A percentile compares a stretch with the other conserved stretches of the same genome.
These are phyloP conservation scores for Fusarium acutatum DNA, from an alignment of 2,329 filamentous ascomycete species.

Conservation along the genomic window DNA sequence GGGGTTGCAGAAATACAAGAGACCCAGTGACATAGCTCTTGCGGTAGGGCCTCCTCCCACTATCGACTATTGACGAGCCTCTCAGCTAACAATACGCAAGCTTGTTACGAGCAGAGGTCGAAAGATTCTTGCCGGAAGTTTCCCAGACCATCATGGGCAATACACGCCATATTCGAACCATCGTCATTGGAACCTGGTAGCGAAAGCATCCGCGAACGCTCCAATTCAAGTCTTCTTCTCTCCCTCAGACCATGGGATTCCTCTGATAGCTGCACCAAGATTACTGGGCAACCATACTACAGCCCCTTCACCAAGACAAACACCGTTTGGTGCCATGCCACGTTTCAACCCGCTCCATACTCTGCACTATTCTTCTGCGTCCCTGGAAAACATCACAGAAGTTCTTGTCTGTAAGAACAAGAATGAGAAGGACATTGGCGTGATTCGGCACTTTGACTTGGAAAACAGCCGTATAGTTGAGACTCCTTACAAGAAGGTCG, in stretches of 20 bases:
- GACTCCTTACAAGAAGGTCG: background rate
- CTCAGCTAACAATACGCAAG: background rate
- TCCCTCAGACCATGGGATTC: background rate
- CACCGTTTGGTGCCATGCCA: background rate
- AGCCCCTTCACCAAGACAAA: background rate
- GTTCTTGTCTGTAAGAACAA: background rate
- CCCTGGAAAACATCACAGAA: background rate
- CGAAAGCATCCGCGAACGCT: accelerated
- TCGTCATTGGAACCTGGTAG: background rate
- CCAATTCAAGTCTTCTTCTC: background rate
- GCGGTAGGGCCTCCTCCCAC: too few species aligned
- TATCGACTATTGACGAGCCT: too few species aligned
- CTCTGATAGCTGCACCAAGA: background rate
- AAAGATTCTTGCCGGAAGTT: background rate
- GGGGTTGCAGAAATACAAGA: conserved; percentile 1
- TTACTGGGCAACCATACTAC: accelerated
- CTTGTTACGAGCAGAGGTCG: background rate
- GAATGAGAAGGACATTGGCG: background rate
- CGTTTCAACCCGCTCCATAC: background rate
- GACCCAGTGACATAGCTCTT: conserved; percentile 6
- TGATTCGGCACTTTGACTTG: background rate
- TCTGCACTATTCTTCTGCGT: background rate
- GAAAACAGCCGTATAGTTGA: background rate
- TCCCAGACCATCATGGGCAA: background rate
- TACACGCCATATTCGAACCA: background rate